phyloP scores from a whole-genome alignment of 805 yeast genomes.

The Hemisphaericaspora nanyangensis region DNA sequence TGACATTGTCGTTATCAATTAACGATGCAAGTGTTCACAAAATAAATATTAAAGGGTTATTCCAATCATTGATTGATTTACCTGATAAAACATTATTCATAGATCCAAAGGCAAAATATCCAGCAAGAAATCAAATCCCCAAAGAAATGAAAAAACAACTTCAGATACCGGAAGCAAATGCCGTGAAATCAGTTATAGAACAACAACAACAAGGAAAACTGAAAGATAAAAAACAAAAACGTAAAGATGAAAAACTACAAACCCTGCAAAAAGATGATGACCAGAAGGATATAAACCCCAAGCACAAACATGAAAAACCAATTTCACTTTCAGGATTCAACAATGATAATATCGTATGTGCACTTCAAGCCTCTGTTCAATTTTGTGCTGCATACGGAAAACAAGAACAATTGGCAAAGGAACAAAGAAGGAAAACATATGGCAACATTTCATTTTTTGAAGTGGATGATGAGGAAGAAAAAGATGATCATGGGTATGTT shows the following conservation, averaged over 20 bases:
- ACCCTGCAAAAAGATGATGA: constrained; percentile 2
- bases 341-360: constrained; percentile 28
- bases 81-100: constrained; percentile 9
- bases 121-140: not conserved
- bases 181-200: not conserved
- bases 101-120: not conserved
- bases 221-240: not conserved
- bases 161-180: constrained; percentile 1
- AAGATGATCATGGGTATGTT: not conserved
- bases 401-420: constrained; percentile 2
- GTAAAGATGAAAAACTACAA: not conserved
- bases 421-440: not conserved
- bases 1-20: constrained; percentile 33
- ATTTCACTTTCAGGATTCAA: constrained; percentile 12
- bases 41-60: constrained; percentile 29
- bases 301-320: no score
- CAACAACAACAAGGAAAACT: not conserved
- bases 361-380: constrained; percentile 19
- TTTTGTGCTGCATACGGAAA: constrained; percentile 30
- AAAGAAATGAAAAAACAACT: not conserved
- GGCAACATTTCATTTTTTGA: not conserved
- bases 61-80: constrained; percentile 12
- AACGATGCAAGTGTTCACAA: constrained; percentile 35
- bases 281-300: no score
- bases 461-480: not conserved